phyloP scores from a whole-genome alignment of 371 early-diverging fungal genomes.

The Mucor ambiguus region DNA sequence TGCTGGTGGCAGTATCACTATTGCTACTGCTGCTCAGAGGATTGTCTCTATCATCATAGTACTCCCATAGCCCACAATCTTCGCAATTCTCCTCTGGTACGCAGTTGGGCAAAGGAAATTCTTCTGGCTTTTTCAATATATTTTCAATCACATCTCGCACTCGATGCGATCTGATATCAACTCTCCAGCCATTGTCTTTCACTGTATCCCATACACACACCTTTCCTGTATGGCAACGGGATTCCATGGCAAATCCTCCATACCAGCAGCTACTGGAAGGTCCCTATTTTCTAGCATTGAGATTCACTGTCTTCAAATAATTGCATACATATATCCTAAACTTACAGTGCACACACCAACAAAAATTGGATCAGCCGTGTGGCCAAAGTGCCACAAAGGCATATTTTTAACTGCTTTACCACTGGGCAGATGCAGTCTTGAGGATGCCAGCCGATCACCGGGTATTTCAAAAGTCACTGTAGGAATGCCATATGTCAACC shows the following conservation, averaged over 20 bases:
- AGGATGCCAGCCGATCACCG: conserved; percentile 83
- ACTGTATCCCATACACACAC: conserved; percentile 74
- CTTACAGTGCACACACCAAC: conserved; percentile 82
- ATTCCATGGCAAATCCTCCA: conserved; percentile 90
- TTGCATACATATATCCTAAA: not conserved
- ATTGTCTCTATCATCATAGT: conserved; percentile 43
- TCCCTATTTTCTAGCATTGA: conserved; percentile 40
- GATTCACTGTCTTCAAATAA: not conserved
- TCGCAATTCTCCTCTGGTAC: conserved; percentile 69
- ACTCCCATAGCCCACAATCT: conserved; percentile 81
- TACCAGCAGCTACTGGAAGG: conserved; percentile 79
- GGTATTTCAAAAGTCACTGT: conserved; percentile 88
- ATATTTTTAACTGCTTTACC: conserved; percentile 52
- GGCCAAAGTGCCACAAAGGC: conserved; percentile 92
- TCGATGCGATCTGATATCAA: conserved; percentile 78
- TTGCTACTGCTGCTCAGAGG: not conserved
- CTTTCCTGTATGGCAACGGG: conserved; percentile 57
- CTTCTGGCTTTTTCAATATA: conserved; percentile 63
- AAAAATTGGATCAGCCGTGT: conserved; percentile 93
- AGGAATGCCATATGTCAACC: conserved; percentile 85
- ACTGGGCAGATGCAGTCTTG: conserved; percentile 77
- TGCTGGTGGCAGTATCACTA: not conserved
- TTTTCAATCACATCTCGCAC: conserved; percentile 79
- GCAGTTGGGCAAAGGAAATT: conserved; percentile 45
- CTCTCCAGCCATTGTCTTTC: conserved; percentile 68